Evolutionary conservation across 257 asterid species (phyloP).

Genomic region (Solanum okadae): DNA sequence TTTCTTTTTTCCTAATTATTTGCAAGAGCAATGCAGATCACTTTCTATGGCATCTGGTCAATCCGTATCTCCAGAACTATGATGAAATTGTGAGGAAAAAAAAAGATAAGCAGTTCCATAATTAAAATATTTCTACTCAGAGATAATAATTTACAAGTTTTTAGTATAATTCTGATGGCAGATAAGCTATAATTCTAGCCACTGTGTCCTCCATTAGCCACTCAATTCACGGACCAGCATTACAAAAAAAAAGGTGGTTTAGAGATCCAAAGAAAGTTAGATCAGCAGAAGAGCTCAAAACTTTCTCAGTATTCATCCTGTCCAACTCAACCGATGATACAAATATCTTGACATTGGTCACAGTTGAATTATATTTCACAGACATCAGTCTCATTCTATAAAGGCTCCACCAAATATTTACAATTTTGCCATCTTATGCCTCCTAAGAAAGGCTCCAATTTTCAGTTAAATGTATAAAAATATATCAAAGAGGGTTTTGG

Average conservation of each 20-base stretch:
- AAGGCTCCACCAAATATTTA: background rate
- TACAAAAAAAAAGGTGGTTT: background rate
- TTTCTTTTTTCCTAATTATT: background rate
- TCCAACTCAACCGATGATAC: background rate
- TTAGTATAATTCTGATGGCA: background rate
- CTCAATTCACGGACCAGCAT: background rate
- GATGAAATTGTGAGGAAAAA: background rate
- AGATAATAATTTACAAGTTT: background rate
- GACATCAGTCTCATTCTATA: background rate
- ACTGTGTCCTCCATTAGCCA: background rate
- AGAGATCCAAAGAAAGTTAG: background rate
- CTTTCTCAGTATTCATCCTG: background rate
- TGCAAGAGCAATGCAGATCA: background rate
- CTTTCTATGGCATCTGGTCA: background rate
- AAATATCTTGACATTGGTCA: background rate
- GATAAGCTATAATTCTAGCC: background rate
- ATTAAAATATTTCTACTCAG: background rate
- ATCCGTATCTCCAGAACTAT: background rate
- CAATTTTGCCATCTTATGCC: background rate
- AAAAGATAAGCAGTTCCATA: background rate
- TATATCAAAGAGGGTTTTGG: background rate
- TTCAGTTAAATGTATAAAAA: background rate
- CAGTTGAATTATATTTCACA: background rate
- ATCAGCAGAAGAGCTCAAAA: background rate
- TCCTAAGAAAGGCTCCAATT: background rate